Evolutionary conservation across 768 basidiomycete genomes (phyloP), one percentile per base, ranked within the genome.

Genomic region (Suillus clintonianus): DNA sequence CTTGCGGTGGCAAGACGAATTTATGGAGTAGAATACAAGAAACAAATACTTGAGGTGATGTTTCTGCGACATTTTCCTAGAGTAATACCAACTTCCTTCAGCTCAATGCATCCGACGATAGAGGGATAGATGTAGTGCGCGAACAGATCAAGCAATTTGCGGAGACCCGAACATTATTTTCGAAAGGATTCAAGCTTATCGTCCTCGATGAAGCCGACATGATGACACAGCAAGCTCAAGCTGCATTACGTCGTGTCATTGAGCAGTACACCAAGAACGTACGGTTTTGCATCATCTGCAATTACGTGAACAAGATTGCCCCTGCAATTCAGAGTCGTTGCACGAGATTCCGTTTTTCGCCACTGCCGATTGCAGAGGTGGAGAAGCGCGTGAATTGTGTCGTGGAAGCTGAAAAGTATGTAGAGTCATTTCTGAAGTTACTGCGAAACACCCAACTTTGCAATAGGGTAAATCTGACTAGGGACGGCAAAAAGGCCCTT

Each of bases 161-260:
- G 1, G 94, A 96, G 78, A 98, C 96, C 15, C 87, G 95, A 59
- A 97, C 95, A 11, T 78, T 98, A 7, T 91, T 89, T 72, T 87
- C 94, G 14, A 95, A 95, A 71, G 94, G 94, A 19, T 99, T 89
- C 86, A 99, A 99, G 72, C 89, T 99, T 74, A 97, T 99, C 76
- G 89, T 99, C 65, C 87, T 99, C 39, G 97, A 99, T 69, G 97
- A 99, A 77, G 97, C 97, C n/a, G 97, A 99, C 82, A 97, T 97
- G 97, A 99, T 99, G 97, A 99, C 97, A 0, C 90, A 95, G 66
- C 91, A 93, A 62, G 97, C 97, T 1, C 97, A 99, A 73, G 93
- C 96, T 4, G 97, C 97, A 30, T 86, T 99, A 36, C 91, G 97
- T 34, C 91, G 97, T 70, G 91, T 99, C 41, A 98, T 99, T 68